These are phyloP conservation scores for Sphaerostilbella broomeana DNA, from an alignment of 2,329 filamentous ascomycete species.

Conservation along the genomic window DNA sequence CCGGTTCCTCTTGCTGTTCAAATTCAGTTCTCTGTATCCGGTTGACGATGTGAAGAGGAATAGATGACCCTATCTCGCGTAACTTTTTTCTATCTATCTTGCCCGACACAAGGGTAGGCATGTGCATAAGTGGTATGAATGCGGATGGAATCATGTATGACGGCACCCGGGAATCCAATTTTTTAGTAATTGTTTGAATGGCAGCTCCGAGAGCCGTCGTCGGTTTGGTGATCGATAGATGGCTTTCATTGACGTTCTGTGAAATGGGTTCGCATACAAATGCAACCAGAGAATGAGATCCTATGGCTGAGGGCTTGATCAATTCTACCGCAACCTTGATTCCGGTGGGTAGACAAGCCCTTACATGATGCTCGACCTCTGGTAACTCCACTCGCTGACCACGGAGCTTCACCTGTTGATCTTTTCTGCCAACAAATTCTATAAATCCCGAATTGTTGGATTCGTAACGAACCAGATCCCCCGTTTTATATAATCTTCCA, in stretches of 20 bases:
- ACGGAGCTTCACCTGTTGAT: slow-evolving; percentile 61
- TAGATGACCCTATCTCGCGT: slow-evolving; percentile 36
- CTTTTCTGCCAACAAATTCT: slow-evolving; percentile 55
- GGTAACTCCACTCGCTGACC: slow-evolving; percentile 59
- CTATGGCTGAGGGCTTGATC: slow-evolving; percentile 37
- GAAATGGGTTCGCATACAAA: slow-evolving; percentile 31
- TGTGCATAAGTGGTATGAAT: slow-evolving; percentile 38
- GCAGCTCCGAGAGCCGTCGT: slow-evolving; percentile 27
- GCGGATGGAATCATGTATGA: slow-evolving; percentile 44
- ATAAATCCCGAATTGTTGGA: slow-evolving; percentile 47
- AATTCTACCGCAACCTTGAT: slow-evolving; percentile 43
- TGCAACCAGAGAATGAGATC: slow-evolving; percentile 38
- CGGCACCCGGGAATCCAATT: slow-evolving; percentile 30
- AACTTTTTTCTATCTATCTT: slow-evolving; percentile 45
- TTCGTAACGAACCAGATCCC: slow-evolving; percentile 51
- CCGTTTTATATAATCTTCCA: slow-evolving; percentile 51
- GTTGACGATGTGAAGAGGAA: slow-evolving; percentile 36
- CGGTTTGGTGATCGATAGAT: slow-evolving; percentile 22
- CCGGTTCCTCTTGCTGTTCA: slow-evolving; percentile 27
- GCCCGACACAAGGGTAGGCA: slow-evolving; percentile 42
- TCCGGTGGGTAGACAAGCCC: slow-evolving; percentile 35
- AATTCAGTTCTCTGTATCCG: slow-evolving; percentile 19
- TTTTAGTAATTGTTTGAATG: slow-evolving; percentile 25
- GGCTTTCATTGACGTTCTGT: slow-evolving; percentile 9
- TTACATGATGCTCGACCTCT: slow-evolving; percentile 46